Evolutionary conservation across 371 early-diverging fungal species (phyloP).

Genomic region (Mucor indicus): DNA sequence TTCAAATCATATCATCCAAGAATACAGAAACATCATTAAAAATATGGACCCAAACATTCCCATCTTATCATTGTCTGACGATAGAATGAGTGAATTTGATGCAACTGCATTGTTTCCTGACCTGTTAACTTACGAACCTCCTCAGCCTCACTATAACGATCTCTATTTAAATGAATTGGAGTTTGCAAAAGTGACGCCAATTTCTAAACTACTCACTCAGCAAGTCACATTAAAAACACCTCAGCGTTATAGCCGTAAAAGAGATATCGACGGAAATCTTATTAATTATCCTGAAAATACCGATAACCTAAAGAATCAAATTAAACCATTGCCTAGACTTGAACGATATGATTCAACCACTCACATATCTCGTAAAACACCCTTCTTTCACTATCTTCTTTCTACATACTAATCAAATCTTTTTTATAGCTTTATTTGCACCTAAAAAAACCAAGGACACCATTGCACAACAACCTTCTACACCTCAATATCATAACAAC

Average conservation of each 20-base stretch:
- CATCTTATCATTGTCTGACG: slow-evolving; percentile 24
- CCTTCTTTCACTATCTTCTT: too few relatives aligned
- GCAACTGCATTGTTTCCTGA: slow-evolving; percentile 42
- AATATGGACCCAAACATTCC: slow-evolving; percentile 26
- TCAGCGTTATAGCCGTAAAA: slow-evolving; percentile 39
- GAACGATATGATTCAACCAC: slow-evolving; percentile 27
- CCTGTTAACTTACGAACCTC: slow-evolving; percentile 39
- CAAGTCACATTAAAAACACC: slow-evolving; percentile 39
- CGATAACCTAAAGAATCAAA: slow-evolving; percentile 22
- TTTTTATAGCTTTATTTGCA: slow-evolving; percentile 37
- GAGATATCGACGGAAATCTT: slow-evolving; percentile 29
- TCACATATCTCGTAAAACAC: slow-evolving; percentile 24
- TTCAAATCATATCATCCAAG: slow-evolving; percentile 19
- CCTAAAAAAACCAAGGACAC: slow-evolving; percentile 50
- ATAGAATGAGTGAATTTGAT: slow-evolving; percentile 22
- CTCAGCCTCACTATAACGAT: slow-evolving; percentile 42
- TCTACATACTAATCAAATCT: slow-evolving; percentile 20
- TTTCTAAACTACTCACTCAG: slow-evolving; percentile 30
- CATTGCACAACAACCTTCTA: slow-evolving; percentile 40
- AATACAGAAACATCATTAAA: slow-evolving; percentile 17
- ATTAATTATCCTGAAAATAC: slow-evolving; percentile 27
- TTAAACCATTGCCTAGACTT: slow-evolving; percentile 28
- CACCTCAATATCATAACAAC: slow-evolving; percentile 34
- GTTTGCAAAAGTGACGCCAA: slow-evolving; percentile 33
- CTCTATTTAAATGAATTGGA: slow-evolving; percentile 44